Percentiles rank a stretch among this genome's conserved stretches.
These are phyloP conservation scores for Cryptomeria japonica DNA, from an alignment of 75 land plant species.

Conservation along the genomic window DNA sequence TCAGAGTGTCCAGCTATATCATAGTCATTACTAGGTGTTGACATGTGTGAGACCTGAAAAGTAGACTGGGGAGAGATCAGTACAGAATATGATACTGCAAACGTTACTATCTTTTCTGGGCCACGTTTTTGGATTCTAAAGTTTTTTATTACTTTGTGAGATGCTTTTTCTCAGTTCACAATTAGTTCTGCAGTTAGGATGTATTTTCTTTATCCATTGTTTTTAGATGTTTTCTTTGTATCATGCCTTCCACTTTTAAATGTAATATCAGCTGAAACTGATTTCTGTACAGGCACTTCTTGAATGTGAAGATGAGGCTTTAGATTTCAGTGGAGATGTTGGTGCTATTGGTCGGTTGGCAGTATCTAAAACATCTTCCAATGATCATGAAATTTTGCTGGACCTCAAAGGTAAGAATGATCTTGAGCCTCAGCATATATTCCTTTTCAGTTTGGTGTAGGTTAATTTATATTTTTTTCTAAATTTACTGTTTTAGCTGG, in stretches of 20 bases:
- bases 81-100: neutral
- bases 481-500: neutral
- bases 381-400: slow-evolving; percentile 59
- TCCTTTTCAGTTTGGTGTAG: neutral
- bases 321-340: slow-evolving; percentile 97
- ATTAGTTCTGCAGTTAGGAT: neutral
- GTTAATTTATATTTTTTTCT: neutral
- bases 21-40: neutral
- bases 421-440: neutral
- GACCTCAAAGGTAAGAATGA: slow-evolving; percentile 76
- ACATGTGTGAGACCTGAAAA: neutral
- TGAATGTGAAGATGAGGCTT: slow-evolving; percentile 95
- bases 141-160: neutral
- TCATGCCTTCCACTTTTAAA: neutral
- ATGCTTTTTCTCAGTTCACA: neutral
- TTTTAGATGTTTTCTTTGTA: neutral
- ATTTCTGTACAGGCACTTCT: slow-evolving; percentile 69
- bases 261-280: slow-evolving; percentile 7
- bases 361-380: slow-evolving; percentile 40
- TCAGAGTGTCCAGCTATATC: neutral
- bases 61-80: neutral
- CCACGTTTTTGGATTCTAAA: neutral
- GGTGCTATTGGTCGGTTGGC: slow-evolving; percentile 93
- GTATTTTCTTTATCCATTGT: neutral
- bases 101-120: neutral